Percentiles rank a stretch among this genome's conserved stretches.
Evolutionary conservation across 148 eudicot species (phyloP).

Genomic region (Vaccinium myrtillus): DNA sequence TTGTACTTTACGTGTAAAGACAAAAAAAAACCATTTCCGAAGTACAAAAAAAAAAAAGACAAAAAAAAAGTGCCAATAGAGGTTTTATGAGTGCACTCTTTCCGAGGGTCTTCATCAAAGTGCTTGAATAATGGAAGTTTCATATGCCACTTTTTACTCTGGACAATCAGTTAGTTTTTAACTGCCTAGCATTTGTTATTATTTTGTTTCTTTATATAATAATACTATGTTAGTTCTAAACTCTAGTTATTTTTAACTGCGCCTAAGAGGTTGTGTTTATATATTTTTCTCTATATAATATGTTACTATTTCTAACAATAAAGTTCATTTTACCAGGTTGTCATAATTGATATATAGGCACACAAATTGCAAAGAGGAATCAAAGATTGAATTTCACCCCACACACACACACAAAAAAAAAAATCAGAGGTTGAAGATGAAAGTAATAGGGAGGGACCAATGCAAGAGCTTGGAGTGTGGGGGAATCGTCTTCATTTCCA

Average conservation of each 20-base stretch:
- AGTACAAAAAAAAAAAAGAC: too few relatives aligned
- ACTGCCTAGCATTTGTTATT: neutral
- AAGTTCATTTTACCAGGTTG: neutral
- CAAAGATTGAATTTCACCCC: too few relatives aligned
- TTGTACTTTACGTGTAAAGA: too few relatives aligned
- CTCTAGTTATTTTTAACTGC: neutral
- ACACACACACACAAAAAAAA: too few relatives aligned
- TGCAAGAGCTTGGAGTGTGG: neutral
- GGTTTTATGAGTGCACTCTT: neutral
- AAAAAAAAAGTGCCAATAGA: too few relatives aligned
- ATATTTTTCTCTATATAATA: neutral
- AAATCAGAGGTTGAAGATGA: conserved; percentile 1
- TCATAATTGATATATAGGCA: neutral
- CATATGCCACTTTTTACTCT: neutral
- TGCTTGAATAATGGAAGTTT: neutral
- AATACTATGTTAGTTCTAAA: neutral
- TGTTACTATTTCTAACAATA: neutral
- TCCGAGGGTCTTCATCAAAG: neutral
- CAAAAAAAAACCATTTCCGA: too few relatives aligned
- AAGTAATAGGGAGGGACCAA: neutral
- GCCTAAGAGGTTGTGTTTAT: neutral
- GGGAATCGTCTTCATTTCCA: neutral
- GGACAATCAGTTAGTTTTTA: neutral
- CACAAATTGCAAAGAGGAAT: neutral
- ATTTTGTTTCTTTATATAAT: neutral